These are phyloP conservation scores for Guillardia theta DNA, from an alignment of 78 protist genomes.

Conservation along the genomic window DNA sequence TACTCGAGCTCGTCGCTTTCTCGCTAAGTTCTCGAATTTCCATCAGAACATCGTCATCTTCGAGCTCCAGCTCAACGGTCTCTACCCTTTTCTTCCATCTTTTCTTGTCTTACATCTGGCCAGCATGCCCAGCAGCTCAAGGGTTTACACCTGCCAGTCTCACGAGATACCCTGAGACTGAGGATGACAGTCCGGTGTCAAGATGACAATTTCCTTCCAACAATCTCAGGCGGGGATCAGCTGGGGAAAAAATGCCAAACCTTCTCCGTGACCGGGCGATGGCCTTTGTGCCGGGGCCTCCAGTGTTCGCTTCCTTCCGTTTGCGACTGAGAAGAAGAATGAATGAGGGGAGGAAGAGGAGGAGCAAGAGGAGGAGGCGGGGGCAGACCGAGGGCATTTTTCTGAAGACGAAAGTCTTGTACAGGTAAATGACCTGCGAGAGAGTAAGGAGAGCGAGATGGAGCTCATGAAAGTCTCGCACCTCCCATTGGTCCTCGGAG, in stretches of 20 bases:
- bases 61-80: too few relatives aligned
- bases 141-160: too few relatives aligned
- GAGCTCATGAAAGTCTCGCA: not conserved
- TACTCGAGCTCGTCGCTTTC: too few relatives aligned
- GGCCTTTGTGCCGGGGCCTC: not conserved
- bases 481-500: not conserved
- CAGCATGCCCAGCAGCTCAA: too few relatives aligned
- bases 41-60: too few relatives aligned
- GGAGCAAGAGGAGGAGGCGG: not conserved
- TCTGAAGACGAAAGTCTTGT: conserved; percentile 9
- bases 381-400: not conserved
- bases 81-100: too few relatives aligned
- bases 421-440: not conserved
- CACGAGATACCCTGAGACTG: not conserved
- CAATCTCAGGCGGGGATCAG: too few relatives aligned
- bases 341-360: not conserved
- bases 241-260: too few relatives aligned
- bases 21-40: too few relatives aligned
- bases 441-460: not conserved
- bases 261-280: not conserved
- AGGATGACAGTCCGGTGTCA: not conserved
- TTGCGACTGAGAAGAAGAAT: not conserved
- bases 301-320: not conserved
- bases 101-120: too few relatives aligned
- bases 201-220: not conserved